Evolutionary conservation across 441 rosid genomes (phyloP).

Genomic region (Jatropha multifida): DNA sequence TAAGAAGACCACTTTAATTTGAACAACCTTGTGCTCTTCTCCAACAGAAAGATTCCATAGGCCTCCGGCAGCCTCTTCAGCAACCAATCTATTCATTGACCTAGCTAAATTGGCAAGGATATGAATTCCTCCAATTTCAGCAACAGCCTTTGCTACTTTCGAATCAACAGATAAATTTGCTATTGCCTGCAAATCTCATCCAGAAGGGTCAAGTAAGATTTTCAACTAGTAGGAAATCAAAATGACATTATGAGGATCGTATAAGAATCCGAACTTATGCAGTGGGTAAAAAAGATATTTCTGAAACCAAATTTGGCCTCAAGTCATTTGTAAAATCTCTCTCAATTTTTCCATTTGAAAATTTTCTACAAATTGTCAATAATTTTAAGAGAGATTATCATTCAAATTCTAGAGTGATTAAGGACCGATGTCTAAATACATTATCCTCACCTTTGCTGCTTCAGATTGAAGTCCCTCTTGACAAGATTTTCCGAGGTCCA

Average conservation of each 20-base stretch:
- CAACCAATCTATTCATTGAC: slow-evolving; percentile 91
- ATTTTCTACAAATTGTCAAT: not conserved
- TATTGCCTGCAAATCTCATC: slow-evolving; percentile 39
- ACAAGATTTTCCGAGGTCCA: slow-evolving; percentile 85
- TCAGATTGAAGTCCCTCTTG: slow-evolving; percentile 93
- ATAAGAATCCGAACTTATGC: slow-evolving; percentile 7
- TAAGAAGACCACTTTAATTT: slow-evolving; percentile 12
- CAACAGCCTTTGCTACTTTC: slow-evolving; percentile 91
- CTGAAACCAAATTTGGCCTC: not conserved
- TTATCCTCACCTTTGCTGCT: slow-evolving; percentile 76
- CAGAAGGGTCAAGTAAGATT: not conserved
- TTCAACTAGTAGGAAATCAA: slow-evolving; percentile 11
- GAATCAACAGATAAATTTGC: slow-evolving; percentile 95
- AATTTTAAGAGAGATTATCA: not conserved
- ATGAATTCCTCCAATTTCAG: slow-evolving; percentile 86
- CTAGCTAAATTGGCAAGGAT: slow-evolving; percentile 77
- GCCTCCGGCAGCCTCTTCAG: slow-evolving; percentile 99
- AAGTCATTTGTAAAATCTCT: not conserved
- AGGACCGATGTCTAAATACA: slow-evolving; percentile 20
- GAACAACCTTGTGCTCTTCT: slow-evolving; percentile 92
- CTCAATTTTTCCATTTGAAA: not conserved
- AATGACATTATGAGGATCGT: slow-evolving; percentile 9
- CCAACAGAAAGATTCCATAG: slow-evolving; percentile 99
- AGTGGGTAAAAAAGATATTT: not conserved
- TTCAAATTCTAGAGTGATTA: not conserved